Base-by-base conservation (phyloP, 352 stramenopile species). In the Globisporangium lucens region DNA sequence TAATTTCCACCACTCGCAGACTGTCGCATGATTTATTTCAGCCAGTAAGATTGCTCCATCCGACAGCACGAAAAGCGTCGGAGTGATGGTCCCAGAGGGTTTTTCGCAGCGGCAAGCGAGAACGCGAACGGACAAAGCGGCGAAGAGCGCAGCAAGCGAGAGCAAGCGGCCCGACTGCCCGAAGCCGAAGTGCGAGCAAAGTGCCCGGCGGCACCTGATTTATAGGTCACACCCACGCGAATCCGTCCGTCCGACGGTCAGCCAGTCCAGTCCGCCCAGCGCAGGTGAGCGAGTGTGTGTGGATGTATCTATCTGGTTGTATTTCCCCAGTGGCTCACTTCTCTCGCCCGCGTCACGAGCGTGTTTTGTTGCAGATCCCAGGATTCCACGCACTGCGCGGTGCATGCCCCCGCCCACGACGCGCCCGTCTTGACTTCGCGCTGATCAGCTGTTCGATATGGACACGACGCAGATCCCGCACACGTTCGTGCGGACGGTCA, bases 401-500 rank as follows among this genome's bases (percentile, higher is more conserved):
- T 51, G 43, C 43, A 51, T 51, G 43, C 43, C 43, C 43, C 17
- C 43, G 17, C 43, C 43, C 17, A 51, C 43, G 4, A 51, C 43
- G 17, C 43, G 12, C 43, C 24, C 43, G 43, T 24, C 17, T 51
- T 24, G 43, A 51, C 43, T 51, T 51, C 43, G 43, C 6, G 6
- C 9, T 51, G 43, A 51, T 24, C 17, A 17, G 12, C 43, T 51
- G 55, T 2, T 46, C 17, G 33, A 33, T 17, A 80, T 78, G 75
- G 75, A 79, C 69, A 56, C 47, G 27, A 87, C 78, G 73, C 72
- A 88, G 60, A 73, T 90, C 69, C 82, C 83, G 63, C 83, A 89
- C 74, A 94, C 87, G 61, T 94, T 92, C 65, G 87, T 94, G 72
- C 81, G 85, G 63, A 91, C 82, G 15, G 87, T 94, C 57, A 93